Conservation (phyloP, 1,284 basidiomycete genomes). For the Pascua sp. region DNA sequence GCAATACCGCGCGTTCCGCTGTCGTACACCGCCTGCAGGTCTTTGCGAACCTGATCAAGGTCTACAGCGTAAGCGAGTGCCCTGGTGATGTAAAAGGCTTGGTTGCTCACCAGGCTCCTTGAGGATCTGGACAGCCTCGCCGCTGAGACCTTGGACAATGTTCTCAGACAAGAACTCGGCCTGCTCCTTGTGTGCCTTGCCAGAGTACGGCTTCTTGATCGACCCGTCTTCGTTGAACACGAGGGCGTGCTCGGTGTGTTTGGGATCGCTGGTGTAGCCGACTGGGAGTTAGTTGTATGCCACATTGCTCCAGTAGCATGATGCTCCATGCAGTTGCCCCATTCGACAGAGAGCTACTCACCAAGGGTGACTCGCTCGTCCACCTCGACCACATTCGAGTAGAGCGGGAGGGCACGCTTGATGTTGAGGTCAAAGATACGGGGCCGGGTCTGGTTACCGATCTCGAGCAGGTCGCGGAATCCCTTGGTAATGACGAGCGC, state of each 20-base stretch:
- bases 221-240: conserved; percentile 66
- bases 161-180: conserved; percentile 15
- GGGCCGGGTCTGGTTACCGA: conserved; percentile 48
- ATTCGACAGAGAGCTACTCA: conserved; percentile 57
- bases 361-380: conserved; percentile 59
- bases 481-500: conserved; percentile 71
- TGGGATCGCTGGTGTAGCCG: conserved; percentile 85
- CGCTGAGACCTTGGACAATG: conserved; percentile 77
- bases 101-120: conserved; percentile 57
- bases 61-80: conserved; percentile 13
- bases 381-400: conserved; percentile 52
- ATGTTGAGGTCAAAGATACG: conserved; percentile 48
- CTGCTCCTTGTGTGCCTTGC: conserved; percentile 24
- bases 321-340: no score
- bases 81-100: neutral
- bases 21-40: conserved; percentile 67
- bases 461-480: conserved; percentile 49
- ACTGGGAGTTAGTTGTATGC: conserved; percentile 42
- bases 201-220: conserved; percentile 66
- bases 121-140: conserved; percentile 85
- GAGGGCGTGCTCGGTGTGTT: conserved; percentile 42
- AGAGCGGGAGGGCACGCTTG: conserved; percentile 49
- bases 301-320: no score
- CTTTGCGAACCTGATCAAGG: conserved; percentile 41
- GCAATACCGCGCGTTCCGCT: conserved; percentile 79